Base-by-base conservation (phyloP, 352 stramenopile genomes). In the Phytophthora litchii region DNA sequence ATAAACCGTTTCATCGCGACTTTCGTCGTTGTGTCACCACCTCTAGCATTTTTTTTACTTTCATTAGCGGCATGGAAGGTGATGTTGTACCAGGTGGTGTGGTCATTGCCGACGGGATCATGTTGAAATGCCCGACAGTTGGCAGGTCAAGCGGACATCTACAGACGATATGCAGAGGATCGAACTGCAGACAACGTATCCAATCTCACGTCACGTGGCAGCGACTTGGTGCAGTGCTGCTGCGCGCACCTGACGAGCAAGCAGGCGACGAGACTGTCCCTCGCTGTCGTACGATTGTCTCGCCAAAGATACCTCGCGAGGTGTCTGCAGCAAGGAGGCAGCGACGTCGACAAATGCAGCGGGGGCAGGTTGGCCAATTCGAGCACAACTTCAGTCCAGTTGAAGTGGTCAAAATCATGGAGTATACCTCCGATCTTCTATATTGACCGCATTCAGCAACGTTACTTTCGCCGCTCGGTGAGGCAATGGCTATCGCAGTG, bases 41-140 rank as follows among this genome's bases (percentile, higher is more conserved):
- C n/a, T n/a, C n/a, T n/a, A n/a, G n/a, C n/a, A n/a, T n/a, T n/a
- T n/a, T n/a, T n/a, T n/a, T n/a, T n/a, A n/a, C n/a, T n/a, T 34
- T 52, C 17, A 41, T 34, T 53, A 37, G 23, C 25, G 23, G 40
- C 32, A 61, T 38, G 54, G 20, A 31, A 45, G 41, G 11, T 11
- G 16, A 12, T 34, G 29, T 27, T 29, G 17, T 7, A n/a, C 13
- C 41, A 65, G 40, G 29, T 65, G 56, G 48, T 49, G 23, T 5
- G 5, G 23, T 3, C 5, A 5, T 27, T 13, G 12, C n/a, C 21
- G 9, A 64, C 16, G 47, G 56, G 57, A 34, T 54, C 49, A 66
- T 29, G 42, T 60, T 66, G 57, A 66, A 60, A 34, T 49, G 23
- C 40, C 25, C 29, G 32, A 46, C 36, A 60, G 46, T 40, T 54